phyloP scores from a whole-genome alignment of 106 monocot species.

The Apostasia ramifera region DNA sequence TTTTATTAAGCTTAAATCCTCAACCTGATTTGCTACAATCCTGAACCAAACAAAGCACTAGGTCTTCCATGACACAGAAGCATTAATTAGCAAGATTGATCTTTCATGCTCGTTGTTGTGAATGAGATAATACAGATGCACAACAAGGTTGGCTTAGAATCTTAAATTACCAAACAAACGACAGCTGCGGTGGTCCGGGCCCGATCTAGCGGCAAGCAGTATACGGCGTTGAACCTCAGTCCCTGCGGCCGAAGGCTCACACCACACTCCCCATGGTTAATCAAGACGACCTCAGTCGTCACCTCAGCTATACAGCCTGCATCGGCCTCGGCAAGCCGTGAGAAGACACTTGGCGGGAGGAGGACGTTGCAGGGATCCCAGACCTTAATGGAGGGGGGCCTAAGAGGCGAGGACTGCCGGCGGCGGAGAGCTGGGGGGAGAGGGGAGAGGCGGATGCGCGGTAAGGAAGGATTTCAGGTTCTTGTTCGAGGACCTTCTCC shows the following conservation, averaged over 20 bases:
- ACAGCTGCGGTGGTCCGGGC: slow-evolving; percentile 47
- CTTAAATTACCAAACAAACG: slow-evolving; percentile 38
- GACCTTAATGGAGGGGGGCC: slow-evolving; percentile 39
- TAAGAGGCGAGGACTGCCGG: slow-evolving; percentile 40
- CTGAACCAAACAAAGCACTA: too few species aligned
- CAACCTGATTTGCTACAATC: too few species aligned
- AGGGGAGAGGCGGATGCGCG: slow-evolving; percentile 81
- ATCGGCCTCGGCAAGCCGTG: neutral
- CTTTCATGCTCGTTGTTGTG: neutral
- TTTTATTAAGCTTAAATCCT: too few species aligned
- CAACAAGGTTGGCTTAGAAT: neutral
- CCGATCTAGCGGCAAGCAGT: slow-evolving; percentile 58
- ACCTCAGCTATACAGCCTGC: neutral
- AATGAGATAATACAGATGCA: neutral
- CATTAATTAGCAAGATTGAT: neutral
- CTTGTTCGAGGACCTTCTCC: slow-evolving; percentile 64
- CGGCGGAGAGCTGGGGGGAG: slow-evolving; percentile 72
- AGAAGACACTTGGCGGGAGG: slow-evolving; percentile 29
- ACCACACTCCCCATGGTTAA: slow-evolving; percentile 50
- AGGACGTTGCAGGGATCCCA: slow-evolving; percentile 83
- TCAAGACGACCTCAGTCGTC: slow-evolving; percentile 36
- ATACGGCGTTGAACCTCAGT: slow-evolving; percentile 34
- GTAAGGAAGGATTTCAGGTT: slow-evolving; percentile 88
- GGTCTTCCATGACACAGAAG: neutral
- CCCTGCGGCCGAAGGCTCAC: slow-evolving; percentile 34